Percentiles rank a stretch among this genome's conserved stretches.
phyloP scores from a whole-genome alignment of 495 filamentous ascomycete species.

The Lasiosphaeria hispida region DNA sequence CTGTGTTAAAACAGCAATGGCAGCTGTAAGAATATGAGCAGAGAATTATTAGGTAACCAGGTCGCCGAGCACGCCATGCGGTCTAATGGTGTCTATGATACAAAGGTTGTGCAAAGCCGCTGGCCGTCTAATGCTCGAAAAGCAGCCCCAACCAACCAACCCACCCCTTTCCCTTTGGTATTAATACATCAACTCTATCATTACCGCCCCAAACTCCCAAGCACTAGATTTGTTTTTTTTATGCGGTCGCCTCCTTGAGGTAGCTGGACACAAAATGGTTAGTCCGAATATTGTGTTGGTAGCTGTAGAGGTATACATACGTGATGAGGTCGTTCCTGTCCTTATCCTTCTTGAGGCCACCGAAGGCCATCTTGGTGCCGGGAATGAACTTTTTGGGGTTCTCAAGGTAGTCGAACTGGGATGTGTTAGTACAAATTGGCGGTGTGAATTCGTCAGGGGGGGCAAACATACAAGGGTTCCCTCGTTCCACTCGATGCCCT shows the following conservation, averaged over 20 bases:
- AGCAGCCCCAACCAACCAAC: background rate
- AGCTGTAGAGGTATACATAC: constrained; percentile 54
- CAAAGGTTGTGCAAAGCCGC: constrained; percentile 7
- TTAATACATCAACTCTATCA: constrained; percentile 8
- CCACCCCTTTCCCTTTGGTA: constrained; percentile 1
- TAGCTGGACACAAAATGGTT: constrained; percentile 40
- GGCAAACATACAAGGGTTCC: constrained; percentile 68
- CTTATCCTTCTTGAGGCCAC: constrained; percentile 99
- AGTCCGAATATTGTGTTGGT: background rate
- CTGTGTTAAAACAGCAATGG: background rate
- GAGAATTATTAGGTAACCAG: constrained; percentile 8
- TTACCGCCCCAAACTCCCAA: background rate
- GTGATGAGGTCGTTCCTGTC: constrained; percentile 99
- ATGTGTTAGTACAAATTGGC: background rate
- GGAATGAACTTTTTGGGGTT: constrained; percentile 75
- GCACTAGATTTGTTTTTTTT: constrained; percentile 26
- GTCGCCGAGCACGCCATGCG: constrained; percentile 1
- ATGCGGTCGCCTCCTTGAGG: constrained; percentile 64
- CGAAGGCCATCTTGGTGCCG: constrained; percentile 99
- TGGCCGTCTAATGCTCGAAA: constrained; percentile 13
- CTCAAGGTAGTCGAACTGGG: constrained; percentile 53
- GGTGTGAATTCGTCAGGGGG: too few species aligned
- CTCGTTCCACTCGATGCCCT: constrained; percentile 86
- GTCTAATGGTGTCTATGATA: constrained; percentile 14
- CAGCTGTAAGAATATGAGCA: background rate